phyloP scores from a whole-genome alignment of 176 grass and related monocot species.

The barley (Hordeum vulgare) region DNA sequence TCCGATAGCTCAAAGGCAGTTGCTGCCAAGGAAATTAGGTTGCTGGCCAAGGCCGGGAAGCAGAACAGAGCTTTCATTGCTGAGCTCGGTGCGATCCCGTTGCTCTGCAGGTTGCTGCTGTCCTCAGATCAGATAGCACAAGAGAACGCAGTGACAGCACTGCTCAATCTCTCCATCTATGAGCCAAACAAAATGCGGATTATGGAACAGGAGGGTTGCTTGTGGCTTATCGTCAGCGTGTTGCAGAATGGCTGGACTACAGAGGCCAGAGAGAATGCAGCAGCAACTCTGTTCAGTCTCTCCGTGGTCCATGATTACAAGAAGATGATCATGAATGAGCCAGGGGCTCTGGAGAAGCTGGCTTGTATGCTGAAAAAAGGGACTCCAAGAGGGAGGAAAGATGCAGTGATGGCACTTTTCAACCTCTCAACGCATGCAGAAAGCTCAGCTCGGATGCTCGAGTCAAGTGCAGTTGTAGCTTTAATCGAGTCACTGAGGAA shows the following conservation, averaged over 20 bases:
- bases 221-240: conserved; percentile 65
- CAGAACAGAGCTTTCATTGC: conserved; percentile 81
- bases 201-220: conserved; percentile 72
- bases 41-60: conserved; percentile 85
- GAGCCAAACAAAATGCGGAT: conserved; percentile 78
- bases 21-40: conserved; percentile 62
- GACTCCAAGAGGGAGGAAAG: conserved; percentile 80
- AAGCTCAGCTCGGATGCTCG: conserved; percentile 66
- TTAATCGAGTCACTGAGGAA: conserved; percentile 66
- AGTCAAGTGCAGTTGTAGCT: conserved; percentile 50
- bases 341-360: conserved; percentile 66
- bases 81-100: conserved; percentile 64
- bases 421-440: conserved; percentile 93
- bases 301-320: conserved; percentile 96
- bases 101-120: conserved; percentile 54
- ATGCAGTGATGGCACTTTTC: conserved; percentile 97
- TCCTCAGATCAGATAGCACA: conserved; percentile 62
- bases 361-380: conserved; percentile 69
- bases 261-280: conserved; percentile 90
- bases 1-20: conserved; percentile 47
- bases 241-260: conserved; percentile 75
- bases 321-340: conserved; percentile 73
- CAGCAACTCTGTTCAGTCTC: conserved; percentile 88
- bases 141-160: conserved; percentile 86
- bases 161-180: conserved; percentile 88